Evolutionary conservation across 306 rosid species (phyloP).

Genomic region (Acacia crassicarpa): DNA sequence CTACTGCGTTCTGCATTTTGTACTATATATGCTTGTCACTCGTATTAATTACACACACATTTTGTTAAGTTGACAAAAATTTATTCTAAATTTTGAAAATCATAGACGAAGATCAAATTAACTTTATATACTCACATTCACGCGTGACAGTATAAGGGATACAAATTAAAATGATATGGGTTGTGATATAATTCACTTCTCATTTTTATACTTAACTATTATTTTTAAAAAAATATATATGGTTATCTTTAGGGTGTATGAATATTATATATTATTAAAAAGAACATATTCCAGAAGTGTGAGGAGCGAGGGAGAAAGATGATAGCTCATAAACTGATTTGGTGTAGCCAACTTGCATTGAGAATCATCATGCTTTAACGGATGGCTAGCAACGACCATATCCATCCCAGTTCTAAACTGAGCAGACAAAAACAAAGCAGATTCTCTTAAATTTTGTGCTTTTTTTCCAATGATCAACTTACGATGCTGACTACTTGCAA

Average conservation of each 20-base stretch:
- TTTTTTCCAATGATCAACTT: neutral
- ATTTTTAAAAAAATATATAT: too few species aligned
- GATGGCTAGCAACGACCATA: neutral
- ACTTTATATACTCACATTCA: neutral
- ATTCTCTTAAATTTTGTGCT: neutral
- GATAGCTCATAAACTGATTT: neutral
- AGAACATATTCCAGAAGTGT: neutral
- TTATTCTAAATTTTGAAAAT: neutral
- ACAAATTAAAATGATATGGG: neutral
- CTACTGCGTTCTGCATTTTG: neutral
- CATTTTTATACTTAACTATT: neutral
- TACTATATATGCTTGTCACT: neutral
- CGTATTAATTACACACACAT: neutral
- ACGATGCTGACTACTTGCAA: neutral
- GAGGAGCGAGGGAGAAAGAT: neutral
- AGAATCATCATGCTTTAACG: neutral
- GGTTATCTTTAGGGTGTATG: neutral
- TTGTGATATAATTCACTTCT: neutral
- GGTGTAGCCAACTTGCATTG: slow-evolving; percentile 2
- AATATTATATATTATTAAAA: neutral
- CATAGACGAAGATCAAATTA: neutral
- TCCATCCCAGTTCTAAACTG: neutral
- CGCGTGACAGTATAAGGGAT: neutral
- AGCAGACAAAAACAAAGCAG: neutral
- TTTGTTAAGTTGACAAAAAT: neutral